These are phyloP conservation scores for Quercus mongolica DNA, from an alignment of 306 rosid species.

Conservation along the genomic window DNA sequence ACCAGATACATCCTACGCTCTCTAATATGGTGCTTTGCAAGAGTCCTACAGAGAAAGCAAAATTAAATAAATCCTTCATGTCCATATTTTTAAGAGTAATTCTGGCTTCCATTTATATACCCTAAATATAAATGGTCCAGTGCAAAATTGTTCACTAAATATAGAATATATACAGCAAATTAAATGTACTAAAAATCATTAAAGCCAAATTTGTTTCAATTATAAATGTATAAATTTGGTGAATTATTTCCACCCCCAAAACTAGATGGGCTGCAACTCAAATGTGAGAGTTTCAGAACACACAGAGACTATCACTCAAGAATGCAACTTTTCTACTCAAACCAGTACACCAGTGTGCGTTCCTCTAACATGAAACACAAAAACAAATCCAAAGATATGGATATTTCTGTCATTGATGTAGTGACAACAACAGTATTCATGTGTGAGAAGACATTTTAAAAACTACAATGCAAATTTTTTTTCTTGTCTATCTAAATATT, in stretches of 20 bases:
- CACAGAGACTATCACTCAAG: not conserved
- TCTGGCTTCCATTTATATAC: not conserved
- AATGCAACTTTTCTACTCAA: not conserved
- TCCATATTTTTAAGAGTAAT: not conserved
- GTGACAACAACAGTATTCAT: not conserved
- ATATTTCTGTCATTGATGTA: not conserved
- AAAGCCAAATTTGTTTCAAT: not conserved
- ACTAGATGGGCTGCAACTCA: not conserved
- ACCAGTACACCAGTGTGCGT: not conserved
- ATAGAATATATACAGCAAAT: not conserved
- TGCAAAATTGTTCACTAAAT: not conserved
- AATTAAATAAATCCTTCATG: not conserved
- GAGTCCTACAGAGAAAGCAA: conserved; percentile 52
- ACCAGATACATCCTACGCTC: conserved; percentile 94
- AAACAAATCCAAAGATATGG: not conserved
- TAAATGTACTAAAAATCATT: not conserved
- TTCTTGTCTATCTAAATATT: not conserved
- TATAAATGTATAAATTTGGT: not conserved
- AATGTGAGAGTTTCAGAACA: not conserved
- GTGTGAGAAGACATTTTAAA: not conserved
- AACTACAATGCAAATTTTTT: not conserved
- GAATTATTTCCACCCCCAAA: not conserved
- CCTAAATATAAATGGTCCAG: not conserved
- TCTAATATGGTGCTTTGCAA: conserved; percentile 94
- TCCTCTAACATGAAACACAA: not conserved